These are phyloP conservation scores for Jackrogersella minutella DNA, from an alignment of 495 filamentous ascomycete species.

Conservation along the genomic window DNA sequence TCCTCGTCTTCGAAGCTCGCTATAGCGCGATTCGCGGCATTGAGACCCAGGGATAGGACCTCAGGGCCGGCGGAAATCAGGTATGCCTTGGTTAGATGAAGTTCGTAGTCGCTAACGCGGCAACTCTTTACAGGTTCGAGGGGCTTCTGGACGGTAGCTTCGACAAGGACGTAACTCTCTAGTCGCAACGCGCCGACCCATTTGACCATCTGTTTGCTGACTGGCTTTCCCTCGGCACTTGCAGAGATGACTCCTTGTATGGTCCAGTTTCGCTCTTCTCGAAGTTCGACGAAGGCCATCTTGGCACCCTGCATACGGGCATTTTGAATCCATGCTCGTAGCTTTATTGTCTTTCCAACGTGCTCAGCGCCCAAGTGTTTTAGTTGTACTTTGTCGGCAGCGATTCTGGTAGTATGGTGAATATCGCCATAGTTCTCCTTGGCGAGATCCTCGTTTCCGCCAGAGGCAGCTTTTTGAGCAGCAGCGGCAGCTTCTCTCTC, in stretches of 20 bases:
- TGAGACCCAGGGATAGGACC: slow-evolving; percentile 73
- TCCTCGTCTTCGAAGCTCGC: slow-evolving; percentile 70
- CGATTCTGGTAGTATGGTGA: slow-evolving; percentile 44
- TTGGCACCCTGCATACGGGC: slow-evolving; percentile 87
- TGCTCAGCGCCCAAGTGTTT: slow-evolving; percentile 63
- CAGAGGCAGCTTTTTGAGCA: slow-evolving; percentile 56
- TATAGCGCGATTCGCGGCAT: slow-evolving; percentile 71
- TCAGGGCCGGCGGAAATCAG: slow-evolving; percentile 66
- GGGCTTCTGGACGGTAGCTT: slow-evolving; percentile 82
- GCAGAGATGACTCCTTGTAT: slow-evolving; percentile 79
- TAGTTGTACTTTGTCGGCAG: slow-evolving; percentile 57
- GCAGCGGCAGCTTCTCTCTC: slow-evolving; percentile 55
- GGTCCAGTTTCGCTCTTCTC: slow-evolving; percentile 77
- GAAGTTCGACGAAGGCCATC: slow-evolving; percentile 88
- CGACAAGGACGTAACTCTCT: slow-evolving; percentile 84
- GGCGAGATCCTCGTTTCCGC: slow-evolving; percentile 70
- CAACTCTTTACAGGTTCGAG: slow-evolving; percentile 83
- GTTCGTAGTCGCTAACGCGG: slow-evolving; percentile 75
- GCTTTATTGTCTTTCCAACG: slow-evolving; percentile 76
- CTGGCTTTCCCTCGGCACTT: slow-evolving; percentile 56
- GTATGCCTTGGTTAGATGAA: slow-evolving; percentile 87
- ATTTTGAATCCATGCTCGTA: slow-evolving; percentile 89
- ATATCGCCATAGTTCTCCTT: slow-evolving; percentile 73
- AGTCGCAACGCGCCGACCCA: slow-evolving; percentile 78
- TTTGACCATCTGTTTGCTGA: slow-evolving; percentile 91